Evolutionary conservation across 805 yeast genomes (phyloP).

Genomic region (Candida suzukii): DNA sequence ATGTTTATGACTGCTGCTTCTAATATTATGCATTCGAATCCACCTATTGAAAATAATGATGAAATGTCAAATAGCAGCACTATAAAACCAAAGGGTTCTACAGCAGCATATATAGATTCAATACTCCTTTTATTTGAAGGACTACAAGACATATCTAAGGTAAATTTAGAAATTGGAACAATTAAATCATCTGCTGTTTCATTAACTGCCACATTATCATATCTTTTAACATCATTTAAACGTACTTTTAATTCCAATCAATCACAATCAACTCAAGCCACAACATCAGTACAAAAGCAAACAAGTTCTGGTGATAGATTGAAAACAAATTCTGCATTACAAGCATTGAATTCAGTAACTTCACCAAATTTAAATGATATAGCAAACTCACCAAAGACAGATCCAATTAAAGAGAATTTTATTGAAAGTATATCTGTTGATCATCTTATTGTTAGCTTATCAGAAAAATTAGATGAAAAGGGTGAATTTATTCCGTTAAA

Average conservation of each 20-base stretch:
- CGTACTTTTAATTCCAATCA: conserved; percentile 1
- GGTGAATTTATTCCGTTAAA: conserved; percentile 36
- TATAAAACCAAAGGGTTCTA: conserved; percentile 4
- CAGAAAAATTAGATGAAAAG: conserved; percentile 33
- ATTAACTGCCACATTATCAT: conserved; percentile 29
- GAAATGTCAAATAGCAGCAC: too few species aligned
- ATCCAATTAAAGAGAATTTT: conserved; percentile 4
- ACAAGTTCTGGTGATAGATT: too few species aligned
- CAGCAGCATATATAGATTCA: conserved; percentile 22
- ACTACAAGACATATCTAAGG: conserved; percentile 23
- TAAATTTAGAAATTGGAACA: conserved; percentile 32
- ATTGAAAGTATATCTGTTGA: conserved; percentile 33
- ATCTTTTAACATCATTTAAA: conserved; percentile 26
- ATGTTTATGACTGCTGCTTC: conserved; percentile 81
- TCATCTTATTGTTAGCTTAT: conserved; percentile 33
- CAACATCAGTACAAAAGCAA: too few species aligned
- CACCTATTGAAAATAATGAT: neutral
- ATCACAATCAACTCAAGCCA: too few species aligned
- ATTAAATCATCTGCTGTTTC: conserved; percentile 39
- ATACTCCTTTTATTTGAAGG: conserved; percentile 44
- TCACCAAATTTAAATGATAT: too few species aligned
- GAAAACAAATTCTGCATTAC: neutral
- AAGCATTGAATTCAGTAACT: neutral
- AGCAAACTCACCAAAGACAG: neutral
- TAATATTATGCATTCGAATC: conserved; percentile 25